These are phyloP conservation scores for Pythium rhizo-oryzae DNA, from an alignment of 352 stramenopile species.

Conservation along the genomic window DNA sequence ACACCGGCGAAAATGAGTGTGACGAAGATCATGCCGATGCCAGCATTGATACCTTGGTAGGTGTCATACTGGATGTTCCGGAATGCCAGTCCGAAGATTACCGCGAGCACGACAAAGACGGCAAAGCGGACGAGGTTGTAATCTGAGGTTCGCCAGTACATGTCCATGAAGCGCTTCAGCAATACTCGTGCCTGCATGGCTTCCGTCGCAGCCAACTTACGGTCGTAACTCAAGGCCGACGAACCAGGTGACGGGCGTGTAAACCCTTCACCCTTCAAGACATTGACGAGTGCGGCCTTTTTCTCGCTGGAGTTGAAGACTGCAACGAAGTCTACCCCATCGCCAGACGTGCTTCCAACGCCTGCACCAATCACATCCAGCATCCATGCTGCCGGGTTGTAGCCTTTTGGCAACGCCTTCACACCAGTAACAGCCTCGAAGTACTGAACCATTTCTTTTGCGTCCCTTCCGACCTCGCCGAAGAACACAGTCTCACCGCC, in stretches of 20 bases:
- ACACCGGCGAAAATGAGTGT: neutral
- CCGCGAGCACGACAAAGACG: constrained; percentile 23
- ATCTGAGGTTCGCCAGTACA: constrained; percentile 66
- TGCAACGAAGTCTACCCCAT: constrained; percentile 19
- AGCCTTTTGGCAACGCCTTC: constrained; percentile 48
- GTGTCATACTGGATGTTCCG: neutral
- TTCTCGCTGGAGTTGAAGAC: constrained; percentile 14
- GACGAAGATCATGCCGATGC: neutral
- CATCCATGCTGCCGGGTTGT: constrained; percentile 89
- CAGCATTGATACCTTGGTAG: constrained; percentile 1
- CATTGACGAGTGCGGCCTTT: constrained; percentile 16
- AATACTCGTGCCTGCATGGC: constrained; percentile 6
- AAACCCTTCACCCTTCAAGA: constrained; percentile 73
- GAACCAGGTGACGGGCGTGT: constrained; percentile 31
- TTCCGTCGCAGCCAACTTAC: constrained; percentile 15
- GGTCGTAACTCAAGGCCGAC: constrained; percentile 16
- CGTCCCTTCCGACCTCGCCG: constrained; percentile 40
- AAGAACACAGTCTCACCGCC: constrained; percentile 22
- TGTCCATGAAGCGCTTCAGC: constrained; percentile 36
- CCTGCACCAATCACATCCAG: constrained; percentile 60
- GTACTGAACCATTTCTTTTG: constrained; percentile 41
- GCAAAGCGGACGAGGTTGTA: constrained; percentile 61
- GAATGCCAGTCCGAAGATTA: constrained; percentile 45
- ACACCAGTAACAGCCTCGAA: constrained; percentile 57
- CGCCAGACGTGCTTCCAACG: constrained; percentile 10